Evolutionary conservation across 2,329 filamentous ascomycete genomes (phyloP), one percentile per base, ranked within the genome.

Genomic region (Calonectria pseudoturangicola): DNA sequence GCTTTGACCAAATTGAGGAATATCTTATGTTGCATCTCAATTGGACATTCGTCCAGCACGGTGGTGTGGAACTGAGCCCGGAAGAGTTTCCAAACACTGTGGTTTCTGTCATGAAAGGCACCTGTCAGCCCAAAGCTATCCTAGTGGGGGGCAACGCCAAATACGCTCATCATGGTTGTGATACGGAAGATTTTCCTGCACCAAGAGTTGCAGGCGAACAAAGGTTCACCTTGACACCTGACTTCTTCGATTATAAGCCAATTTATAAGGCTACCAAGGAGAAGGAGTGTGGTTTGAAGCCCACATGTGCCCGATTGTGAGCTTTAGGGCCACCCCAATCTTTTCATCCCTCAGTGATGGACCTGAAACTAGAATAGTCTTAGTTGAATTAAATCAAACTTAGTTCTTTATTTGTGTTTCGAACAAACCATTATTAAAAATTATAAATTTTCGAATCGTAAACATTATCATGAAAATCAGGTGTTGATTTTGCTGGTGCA

Each of bases 1-100:
- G 13, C 33, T 70, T 65, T 33, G 25, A 54, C 2, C 45, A 70
- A 16, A 58, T 70, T 5, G 58, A 33, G 10, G 67, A 64, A 4
- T 70, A 70, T n/a, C 56, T 69, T 8, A 8, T n/a, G 8, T 33
- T 69, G 41, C 66, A 69, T 41, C 66, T 69, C n/a, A 50, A 51
- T 27, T 69, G 66, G 66, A 62, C 18, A 15, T 62, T 63, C 36
- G 43, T 69, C n/a, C 28, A 54, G 8, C n/a, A 25, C 21, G 66
- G 66, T 28, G 66, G 66, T 21, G n/a, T 15, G 2, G 27, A 15
- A 12, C 39, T 21, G 6, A 43, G 62, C 25, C 18, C 51, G 6
- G 18, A 27, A 18, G 1, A 13, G 8, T 68, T 68, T 41, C 51
- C 39, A 13, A 60, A 51, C 9, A 68, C 66, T 6, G n/a, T 39